These are phyloP conservation scores for Houttuynia cordata DNA, from an alignment of 164 flowering plant species.

Conservation along the genomic window DNA sequence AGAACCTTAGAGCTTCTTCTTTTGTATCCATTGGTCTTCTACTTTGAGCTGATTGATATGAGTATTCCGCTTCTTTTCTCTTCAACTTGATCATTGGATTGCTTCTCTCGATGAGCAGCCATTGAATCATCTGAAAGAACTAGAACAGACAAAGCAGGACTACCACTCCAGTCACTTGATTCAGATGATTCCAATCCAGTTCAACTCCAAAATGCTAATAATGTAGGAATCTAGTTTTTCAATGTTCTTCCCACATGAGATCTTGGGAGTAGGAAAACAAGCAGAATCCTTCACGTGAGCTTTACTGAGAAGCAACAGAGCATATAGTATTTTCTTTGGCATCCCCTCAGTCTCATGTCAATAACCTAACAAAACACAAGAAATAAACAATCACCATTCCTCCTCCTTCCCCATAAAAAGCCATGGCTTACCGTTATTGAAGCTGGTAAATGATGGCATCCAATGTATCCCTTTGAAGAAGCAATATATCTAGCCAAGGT, in stretches of 20 bases:
- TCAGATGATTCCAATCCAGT: neutral
- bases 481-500: neutral
- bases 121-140: neutral
- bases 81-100: constrained; percentile 1
- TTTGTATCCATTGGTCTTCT: neutral
- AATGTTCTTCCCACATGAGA: neutral
- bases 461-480: neutral
- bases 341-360: neutral
- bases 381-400: neutral
- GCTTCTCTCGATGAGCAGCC: neutral
- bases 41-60: neutral
- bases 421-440: neutral
- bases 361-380: neutral
- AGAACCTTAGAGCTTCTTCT: neutral
- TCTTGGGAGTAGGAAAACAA: constrained; percentile 4
- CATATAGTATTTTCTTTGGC: neutral
- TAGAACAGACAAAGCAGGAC: neutral
- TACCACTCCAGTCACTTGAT: constrained; percentile 2
- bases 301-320: constrained; percentile 12
- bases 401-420: constrained; percentile 9
- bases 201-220: neutral
- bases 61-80: neutral
- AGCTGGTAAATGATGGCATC: constrained; percentile 7
- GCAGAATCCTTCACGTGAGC: constrained; percentile 20
- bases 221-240: neutral